phyloP scores from a whole-genome alignment of 169 alveolate species.

The Plasmodium gonderi region DNA sequence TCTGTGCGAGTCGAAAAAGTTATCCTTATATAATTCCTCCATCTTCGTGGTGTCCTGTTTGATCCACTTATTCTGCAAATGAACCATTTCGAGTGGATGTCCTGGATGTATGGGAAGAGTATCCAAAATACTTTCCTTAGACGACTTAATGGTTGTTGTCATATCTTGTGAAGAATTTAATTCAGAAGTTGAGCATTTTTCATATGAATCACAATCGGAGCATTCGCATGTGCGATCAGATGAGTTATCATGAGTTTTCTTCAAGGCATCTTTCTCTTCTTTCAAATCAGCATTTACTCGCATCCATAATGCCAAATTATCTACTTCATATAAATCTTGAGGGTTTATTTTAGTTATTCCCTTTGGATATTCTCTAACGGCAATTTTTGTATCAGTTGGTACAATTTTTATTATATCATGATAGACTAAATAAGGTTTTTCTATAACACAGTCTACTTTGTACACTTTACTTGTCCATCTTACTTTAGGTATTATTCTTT shows the following conservation, averaged over 20 bases:
- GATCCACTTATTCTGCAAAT: slow-evolving; percentile 81
- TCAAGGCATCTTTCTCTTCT: slow-evolving; percentile 74
- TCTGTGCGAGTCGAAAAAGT: slow-evolving; percentile 77
- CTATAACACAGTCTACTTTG: slow-evolving; percentile 79
- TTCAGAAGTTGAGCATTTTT: slow-evolving; percentile 15
- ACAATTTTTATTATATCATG: slow-evolving; percentile 80
- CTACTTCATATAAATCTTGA: slow-evolving; percentile 79
- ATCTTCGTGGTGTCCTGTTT: slow-evolving; percentile 76
- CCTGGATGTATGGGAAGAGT: slow-evolving; percentile 83
- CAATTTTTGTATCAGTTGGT: slow-evolving; percentile 78
- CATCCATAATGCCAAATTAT: slow-evolving; percentile 83
- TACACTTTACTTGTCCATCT: slow-evolving; percentile 79
- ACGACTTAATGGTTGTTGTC: slow-evolving; percentile 41
- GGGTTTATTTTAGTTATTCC: slow-evolving; percentile 80
- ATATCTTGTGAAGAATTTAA: slow-evolving; percentile 43
- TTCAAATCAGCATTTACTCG: slow-evolving; percentile 82
- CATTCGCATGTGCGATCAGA: slow-evolving; percentile 46
- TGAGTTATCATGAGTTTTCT: background rate
- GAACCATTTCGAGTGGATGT: slow-evolving; percentile 78
- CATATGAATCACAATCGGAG: slow-evolving; percentile 29
- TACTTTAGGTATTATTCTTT: slow-evolving; percentile 79
- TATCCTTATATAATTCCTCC: slow-evolving; percentile 77
- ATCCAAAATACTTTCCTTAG: slow-evolving; percentile 51
- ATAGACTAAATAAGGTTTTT: slow-evolving; percentile 80
- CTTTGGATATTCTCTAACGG: slow-evolving; percentile 79